phyloP scores from a whole-genome alignment of 192 early-diverging fungal species.

The Backusella tuberculispora region DNA sequence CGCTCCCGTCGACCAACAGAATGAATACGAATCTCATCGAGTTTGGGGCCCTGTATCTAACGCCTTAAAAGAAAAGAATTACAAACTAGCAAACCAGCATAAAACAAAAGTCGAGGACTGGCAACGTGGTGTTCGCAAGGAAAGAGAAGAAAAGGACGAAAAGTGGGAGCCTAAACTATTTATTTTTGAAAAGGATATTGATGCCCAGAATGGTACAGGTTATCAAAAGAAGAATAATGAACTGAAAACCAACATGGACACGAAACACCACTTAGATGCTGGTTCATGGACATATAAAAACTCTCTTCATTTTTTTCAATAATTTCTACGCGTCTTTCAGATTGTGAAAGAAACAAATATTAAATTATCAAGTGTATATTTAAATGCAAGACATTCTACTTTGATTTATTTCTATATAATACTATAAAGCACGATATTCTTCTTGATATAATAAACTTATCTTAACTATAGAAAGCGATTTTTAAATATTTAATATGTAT shows the following conservation, averaged over 20 bases:
- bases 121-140: conserved; percentile 63
- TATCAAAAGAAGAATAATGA: conserved; percentile 22
- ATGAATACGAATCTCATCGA: conserved; percentile 65
- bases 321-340: neutral
- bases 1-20: conserved; percentile 60
- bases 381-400: no score
- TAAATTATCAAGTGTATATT: no score
- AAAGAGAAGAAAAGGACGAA: conserved; percentile 56
- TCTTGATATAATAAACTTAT: no score
- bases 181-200: conserved; percentile 28
- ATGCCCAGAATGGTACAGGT: neutral
- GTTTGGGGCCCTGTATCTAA: conserved; percentile 73
- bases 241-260: neutral
- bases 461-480: no score
- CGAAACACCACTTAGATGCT: conserved; percentile 31
- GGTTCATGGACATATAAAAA: conserved; percentile 40
- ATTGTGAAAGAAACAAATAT: no score
- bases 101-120: conserved; percentile 73
- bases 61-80: conserved; percentile 67
- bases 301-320: conserved; percentile 34
- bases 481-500: no score
- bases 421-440: no score
- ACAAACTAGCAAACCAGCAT: conserved; percentile 62
- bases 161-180: conserved; percentile 40
- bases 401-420: no score